Evolutionary conservation across 176 grass and related monocot species (phyloP).

Genomic region (Tuctoria greenei): DNA sequence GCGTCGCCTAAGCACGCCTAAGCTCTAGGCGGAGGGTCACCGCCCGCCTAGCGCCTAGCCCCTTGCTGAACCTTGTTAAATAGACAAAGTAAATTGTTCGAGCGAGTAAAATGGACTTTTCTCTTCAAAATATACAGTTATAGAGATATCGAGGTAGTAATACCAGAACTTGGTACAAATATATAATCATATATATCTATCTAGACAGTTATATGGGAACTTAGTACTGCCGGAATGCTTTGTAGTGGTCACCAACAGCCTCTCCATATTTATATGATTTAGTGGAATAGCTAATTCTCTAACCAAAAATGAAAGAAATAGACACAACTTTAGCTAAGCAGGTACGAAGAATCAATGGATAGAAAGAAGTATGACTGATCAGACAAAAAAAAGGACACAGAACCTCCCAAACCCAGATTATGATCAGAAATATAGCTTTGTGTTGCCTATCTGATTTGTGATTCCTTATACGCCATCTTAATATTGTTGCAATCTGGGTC

Average conservation of each 20-base stretch:
- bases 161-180: background rate
- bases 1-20: too few species aligned
- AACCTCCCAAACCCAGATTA: background rate
- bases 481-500: background rate
- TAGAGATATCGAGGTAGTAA: background rate
- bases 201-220: background rate
- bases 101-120: too few species aligned
- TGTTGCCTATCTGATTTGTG: background rate
- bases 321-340: background rate
- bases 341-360: background rate
- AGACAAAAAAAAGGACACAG: background rate
- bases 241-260: too few species aligned
- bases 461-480: background rate
- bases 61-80: too few species aligned
- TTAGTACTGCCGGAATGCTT: background rate
- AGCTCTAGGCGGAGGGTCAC: too few species aligned
- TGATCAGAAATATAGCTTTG: slow-evolving; percentile 18
- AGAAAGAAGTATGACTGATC: background rate
- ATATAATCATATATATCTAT: background rate
- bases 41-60: too few species aligned
- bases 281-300: too few species aligned
- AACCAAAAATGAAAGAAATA: background rate
- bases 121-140: background rate
- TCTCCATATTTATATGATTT: background rate
- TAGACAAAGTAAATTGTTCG: too few species aligned